Conservation (phyloP, 2,329 filamentous ascomycete genomes). For the Mollisiaceae sp. region DNA sequence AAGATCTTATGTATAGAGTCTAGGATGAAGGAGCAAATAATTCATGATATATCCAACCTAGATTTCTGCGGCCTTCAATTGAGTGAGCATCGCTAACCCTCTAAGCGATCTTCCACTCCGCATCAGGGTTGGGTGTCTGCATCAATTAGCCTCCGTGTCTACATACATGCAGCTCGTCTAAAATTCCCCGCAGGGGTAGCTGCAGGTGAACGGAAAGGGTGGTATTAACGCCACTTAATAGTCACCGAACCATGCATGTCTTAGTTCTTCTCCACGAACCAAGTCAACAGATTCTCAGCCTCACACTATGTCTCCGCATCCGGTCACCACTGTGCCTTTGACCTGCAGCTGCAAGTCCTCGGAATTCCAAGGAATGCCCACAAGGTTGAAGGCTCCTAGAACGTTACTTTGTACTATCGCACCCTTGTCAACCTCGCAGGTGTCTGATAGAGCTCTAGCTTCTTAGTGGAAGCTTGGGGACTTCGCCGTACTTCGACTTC, state of each 20-base stretch:
- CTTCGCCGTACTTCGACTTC: not conserved
- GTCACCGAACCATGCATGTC: not conserved
- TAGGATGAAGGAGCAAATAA: not conserved
- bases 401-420: slow-evolving; percentile 4
- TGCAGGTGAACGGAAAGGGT: slow-evolving; percentile 1
- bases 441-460: slow-evolving; percentile 10
- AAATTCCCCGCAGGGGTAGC: not conserved
- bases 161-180: slow-evolving; percentile 7
- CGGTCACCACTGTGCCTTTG: not conserved
- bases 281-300: not conserved
- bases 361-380: not conserved
- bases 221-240: not conserved
- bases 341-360: not conserved
- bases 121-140: not conserved
- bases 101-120: not conserved
- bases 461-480: slow-evolving; percentile 10
- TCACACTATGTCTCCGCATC: not conserved
- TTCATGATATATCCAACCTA: not conserved
- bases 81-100: not conserved
- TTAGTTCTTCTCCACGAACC: slow-evolving; percentile 3
- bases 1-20: slow-evolving; percentile 6
- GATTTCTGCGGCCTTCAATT: not conserved
- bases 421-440: not conserved
- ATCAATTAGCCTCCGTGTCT: not conserved
- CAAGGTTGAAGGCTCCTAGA: slow-evolving; percentile 7